A percentile compares a stretch with the other conserved stretches of the same genome.
These are phyloP conservation scores for Bolboschoenus planiculmis DNA, from an alignment of 176 grass and related monocot species.

Conservation along the genomic window DNA sequence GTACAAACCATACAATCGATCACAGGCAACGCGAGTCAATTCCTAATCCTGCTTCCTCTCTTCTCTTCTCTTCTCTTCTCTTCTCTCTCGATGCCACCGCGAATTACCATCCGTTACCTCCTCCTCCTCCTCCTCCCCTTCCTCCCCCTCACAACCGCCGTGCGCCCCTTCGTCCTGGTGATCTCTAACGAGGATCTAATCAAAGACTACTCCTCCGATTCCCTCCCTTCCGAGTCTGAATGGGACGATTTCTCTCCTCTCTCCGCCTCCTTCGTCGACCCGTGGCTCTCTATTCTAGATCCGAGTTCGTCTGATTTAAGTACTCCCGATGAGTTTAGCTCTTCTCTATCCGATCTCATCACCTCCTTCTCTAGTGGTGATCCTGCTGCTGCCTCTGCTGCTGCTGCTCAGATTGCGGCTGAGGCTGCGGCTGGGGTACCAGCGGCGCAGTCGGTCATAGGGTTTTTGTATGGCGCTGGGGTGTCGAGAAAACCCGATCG, in stretches of 20 bases:
- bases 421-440: conserved; percentile 49
- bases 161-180: conserved; percentile 65
- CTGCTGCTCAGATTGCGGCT: conserved; percentile 64
- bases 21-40: neutral
- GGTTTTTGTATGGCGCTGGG: conserved; percentile 56
- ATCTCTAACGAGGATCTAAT: conserved; percentile 69
- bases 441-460: conserved; percentile 70
- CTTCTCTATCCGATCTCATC: conserved; percentile 44
- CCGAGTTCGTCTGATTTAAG: conserved; percentile 23
- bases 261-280: conserved; percentile 38
- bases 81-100: conserved; percentile 30
- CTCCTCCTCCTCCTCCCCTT: conserved; percentile 19
- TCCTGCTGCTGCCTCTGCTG: conserved; percentile 46
- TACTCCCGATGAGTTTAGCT: neutral
- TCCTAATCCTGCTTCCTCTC: neutral
- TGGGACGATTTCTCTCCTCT: conserved; percentile 80
- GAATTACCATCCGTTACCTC: conserved; percentile 27
- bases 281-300: conserved; percentile 69
- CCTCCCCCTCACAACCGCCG: conserved; percentile 24
- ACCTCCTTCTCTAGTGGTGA: conserved; percentile 58
- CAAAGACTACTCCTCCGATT: conserved; percentile 44
- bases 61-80: neutral
- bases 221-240: conserved; percentile 40
- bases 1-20: neutral
- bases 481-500: conserved; percentile 56